Evolutionary conservation across 2,329 filamentous ascomycete genomes (phyloP), one percentile per base, ranked within the genome.

Genomic region (Aspergillus tanneri): DNA sequence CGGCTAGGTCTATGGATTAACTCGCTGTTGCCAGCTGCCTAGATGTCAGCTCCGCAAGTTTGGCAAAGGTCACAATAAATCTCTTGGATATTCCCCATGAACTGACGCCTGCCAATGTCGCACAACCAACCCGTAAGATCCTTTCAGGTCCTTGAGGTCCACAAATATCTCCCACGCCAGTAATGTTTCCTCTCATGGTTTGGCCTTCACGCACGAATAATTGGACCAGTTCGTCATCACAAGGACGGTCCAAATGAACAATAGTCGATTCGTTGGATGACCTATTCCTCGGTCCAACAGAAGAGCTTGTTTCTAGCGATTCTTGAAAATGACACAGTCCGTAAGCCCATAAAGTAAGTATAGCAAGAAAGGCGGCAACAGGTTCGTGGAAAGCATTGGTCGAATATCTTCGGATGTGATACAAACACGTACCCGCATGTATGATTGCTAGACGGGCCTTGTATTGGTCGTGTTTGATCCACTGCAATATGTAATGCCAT

Each of bases 141-240:
- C 65, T 58, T 44, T 66, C 61, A 4, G 73, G 69, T 1, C 73
- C 72, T 32, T 66, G 58, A 2, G 53, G 47, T 4, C 56, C 59
- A 54, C 70, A 76, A 4, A 81, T 64, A 55, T 81, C 74, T 0
- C 79, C 80, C 1, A 82, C 77, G 3, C 77, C 77, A 7, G 71
- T 75, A 7, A 82, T 69, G 50, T 77, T 72, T 0, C 73, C 78
- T 14, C 67, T 69, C 73, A 83, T 80, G 3, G 56, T 65, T 23
- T 73, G 65, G 0, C 79, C 80, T 12, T 72, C 67, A 9, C 73
- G 67, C 0, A 83, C 77, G 58, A 79, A 83, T 2, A 76, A 62
- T 54, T 83, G 80, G 1, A 81, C 78, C 40, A 82, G 69, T 55
- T 82, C 79, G 57, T 83, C 80, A 52, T 82, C 78, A 2, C 74